These are phyloP conservation scores for Tremellales sp. DNA, from an alignment of 1,284 basidiomycete species.

Conservation along the genomic window DNA sequence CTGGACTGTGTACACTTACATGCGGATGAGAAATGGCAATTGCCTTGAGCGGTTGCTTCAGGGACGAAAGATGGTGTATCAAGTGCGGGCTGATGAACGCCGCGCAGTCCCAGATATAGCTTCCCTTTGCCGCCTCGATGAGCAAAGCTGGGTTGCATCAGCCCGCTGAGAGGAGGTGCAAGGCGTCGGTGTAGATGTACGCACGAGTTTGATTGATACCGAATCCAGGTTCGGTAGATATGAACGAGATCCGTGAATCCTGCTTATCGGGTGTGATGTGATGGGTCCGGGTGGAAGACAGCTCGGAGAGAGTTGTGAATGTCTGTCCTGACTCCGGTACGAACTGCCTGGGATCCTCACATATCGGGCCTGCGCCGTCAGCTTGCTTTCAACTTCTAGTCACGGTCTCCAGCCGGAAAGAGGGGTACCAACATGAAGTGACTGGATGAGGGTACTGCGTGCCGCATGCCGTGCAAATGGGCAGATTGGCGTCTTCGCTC, in stretches of 20 bases:
- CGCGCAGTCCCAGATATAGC: slow-evolving; percentile 47
- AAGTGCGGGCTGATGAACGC: slow-evolving; percentile 35
- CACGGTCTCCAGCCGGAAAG: neutral
- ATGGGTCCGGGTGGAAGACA: slow-evolving; percentile 20
- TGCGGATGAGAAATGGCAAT: slow-evolving; percentile 48
- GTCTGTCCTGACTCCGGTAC: slow-evolving; percentile 36
- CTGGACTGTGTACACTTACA: slow-evolving; percentile 22
- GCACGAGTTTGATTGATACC: slow-evolving; percentile 46
- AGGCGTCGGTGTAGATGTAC: slow-evolving; percentile 5
- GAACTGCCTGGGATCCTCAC: slow-evolving; percentile 40
- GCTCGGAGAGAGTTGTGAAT: slow-evolving; percentile 37
- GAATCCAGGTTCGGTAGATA: slow-evolving; percentile 35
- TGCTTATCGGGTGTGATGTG: slow-evolving; percentile 31
- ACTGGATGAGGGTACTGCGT: slow-evolving; percentile 35
- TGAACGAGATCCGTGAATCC: slow-evolving; percentile 34
- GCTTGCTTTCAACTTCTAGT: neutral
- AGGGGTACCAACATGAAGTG: slow-evolving; percentile 21
- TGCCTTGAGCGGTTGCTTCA: slow-evolving; percentile 34
- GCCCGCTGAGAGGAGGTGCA: neutral
- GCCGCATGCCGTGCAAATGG: slow-evolving; percentile 44
- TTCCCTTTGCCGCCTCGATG: slow-evolving; percentile 33
- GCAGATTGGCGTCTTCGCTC: slow-evolving; percentile 31
- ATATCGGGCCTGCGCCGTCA: slow-evolving; percentile 26
- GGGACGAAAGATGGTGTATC: slow-evolving; percentile 21
- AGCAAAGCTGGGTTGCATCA: slow-evolving; percentile 31